Evolutionary conservation across 2,329 filamentous ascomycete genomes (phyloP), one percentile per base, ranked within the genome.

Genomic region (Exserohilum rostratum): DNA sequence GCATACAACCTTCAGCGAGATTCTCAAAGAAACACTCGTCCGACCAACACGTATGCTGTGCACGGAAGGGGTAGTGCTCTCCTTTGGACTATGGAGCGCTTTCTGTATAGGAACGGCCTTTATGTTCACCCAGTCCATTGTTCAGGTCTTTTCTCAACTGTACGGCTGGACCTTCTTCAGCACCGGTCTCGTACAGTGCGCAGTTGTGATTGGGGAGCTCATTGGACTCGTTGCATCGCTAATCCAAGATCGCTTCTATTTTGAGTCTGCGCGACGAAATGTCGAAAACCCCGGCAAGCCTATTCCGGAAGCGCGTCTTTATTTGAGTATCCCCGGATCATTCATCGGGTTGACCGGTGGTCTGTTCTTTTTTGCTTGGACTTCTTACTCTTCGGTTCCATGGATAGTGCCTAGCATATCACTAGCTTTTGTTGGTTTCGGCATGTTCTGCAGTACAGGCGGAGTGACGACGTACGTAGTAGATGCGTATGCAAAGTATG

Each of bases 291-390:
- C 77, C 0, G 76, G 76, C 0, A 61, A 54, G 2, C 76, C 78
- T 0, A 73, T 81, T 0, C 79, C 79, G 0, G 80, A 82, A 65
- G 78, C 77, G 0, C 70, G 79, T 10, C 69, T 82, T 0, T 80
- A 80, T 57, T 65, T 80, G 37, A 73, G 68, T 45, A 72, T 80
- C 10, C 69, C 75, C 1, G 78, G 69, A 1, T 78, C 77, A 2
- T 79, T 83, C 39, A 27, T 82, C 25, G 79, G 79, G 2, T 75
- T 82, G 31, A 69, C 74, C 0, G 80, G 76, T 1, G 82, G 82
- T 12, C 76, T 83, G 69, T 82, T 84, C 56, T 73, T 77, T 29
- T 83, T 83, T 55, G 82, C 73, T 0, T 83, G 81, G 81, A 79
- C 79, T 1, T 73, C 75, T 1, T 80, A 76, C 38, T 61, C 78